A percentile compares a stretch with the other conserved stretches of the same genome.
Conservation (phyloP, 495 filamentous ascomycete genomes). For the Acidomyces sp. region DNA sequence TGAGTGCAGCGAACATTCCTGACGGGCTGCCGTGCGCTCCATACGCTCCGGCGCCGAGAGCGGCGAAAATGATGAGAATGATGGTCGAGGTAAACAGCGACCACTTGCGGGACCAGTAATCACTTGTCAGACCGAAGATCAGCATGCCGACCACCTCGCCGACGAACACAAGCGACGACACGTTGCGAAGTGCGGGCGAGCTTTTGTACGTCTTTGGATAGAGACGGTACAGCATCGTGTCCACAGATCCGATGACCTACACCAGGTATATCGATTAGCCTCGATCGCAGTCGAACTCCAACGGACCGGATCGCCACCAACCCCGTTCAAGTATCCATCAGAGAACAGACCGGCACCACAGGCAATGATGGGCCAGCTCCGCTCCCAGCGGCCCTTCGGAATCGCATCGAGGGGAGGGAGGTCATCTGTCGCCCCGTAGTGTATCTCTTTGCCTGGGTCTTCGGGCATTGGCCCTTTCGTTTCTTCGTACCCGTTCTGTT, state of each 20-base stretch:
- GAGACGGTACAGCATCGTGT: conserved; percentile 51
- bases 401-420: no score
- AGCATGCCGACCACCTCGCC: conserved; percentile 80
- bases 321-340: conserved; percentile 85
- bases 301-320: no score
- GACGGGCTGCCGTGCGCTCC: conserved; percentile 46
- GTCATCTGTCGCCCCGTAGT: no score
- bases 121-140: conserved; percentile 66
- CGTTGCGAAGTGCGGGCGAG: conserved; percentile 54
- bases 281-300: no score
- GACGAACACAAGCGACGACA: conserved; percentile 71
- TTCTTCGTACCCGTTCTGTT: no score
- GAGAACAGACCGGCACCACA: conserved; percentile 84
- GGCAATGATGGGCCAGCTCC: conserved; percentile 56
- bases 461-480: no score
- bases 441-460: no score
- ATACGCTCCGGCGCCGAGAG: conserved; percentile 68
- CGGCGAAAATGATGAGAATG: conserved; percentile 73
- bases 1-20: conserved; percentile 69
- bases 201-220: conserved; percentile 50
- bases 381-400: no score
- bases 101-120: conserved; percentile 73
- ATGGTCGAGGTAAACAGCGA: conserved; percentile 67
- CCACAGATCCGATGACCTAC: conserved; percentile 70
- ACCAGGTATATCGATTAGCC: no score